Conservation (phyloP, 2,329 filamentous ascomycete species). For the Aspergillus versicolor region DNA sequence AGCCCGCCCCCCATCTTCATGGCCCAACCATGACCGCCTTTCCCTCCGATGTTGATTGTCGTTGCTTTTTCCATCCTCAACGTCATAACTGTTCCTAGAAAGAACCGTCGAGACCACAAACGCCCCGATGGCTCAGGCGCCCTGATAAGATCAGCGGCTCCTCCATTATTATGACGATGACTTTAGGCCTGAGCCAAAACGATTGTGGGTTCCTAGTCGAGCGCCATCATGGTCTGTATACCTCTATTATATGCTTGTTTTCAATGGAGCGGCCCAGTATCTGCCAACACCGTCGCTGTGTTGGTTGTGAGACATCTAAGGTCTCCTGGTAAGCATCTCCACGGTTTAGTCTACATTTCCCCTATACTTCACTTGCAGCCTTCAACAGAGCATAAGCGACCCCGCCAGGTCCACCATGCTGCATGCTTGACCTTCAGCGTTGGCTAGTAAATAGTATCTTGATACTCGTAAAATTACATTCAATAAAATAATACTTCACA, state of each 20-base stretch:
- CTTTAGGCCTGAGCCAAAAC: background rate
- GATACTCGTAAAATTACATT: no score
- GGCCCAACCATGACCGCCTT: background rate
- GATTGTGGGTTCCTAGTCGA: background rate
- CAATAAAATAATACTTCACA: no score
- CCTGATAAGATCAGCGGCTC: background rate
- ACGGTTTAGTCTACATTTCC: background rate
- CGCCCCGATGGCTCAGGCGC: background rate
- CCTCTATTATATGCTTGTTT: background rate
- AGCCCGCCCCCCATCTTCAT: background rate
- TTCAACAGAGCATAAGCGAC: background rate
- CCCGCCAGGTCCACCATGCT: background rate
- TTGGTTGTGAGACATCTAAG: background rate
- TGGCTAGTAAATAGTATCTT: background rate
- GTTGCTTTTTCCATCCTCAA: background rate
- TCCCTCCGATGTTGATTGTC: background rate
- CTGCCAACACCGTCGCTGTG: background rate
- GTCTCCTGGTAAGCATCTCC: background rate
- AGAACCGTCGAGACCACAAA: background rate
- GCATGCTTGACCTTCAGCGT: background rate
- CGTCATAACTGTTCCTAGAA: background rate
- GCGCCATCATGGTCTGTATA: background rate
- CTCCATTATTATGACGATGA: no score
- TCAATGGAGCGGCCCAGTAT: background rate
- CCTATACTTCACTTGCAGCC: background rate